These are phyloP conservation scores for Hyphochytrium catenoides DNA, from an alignment of 352 stramenopile genomes.

Conservation along the genomic window DNA sequence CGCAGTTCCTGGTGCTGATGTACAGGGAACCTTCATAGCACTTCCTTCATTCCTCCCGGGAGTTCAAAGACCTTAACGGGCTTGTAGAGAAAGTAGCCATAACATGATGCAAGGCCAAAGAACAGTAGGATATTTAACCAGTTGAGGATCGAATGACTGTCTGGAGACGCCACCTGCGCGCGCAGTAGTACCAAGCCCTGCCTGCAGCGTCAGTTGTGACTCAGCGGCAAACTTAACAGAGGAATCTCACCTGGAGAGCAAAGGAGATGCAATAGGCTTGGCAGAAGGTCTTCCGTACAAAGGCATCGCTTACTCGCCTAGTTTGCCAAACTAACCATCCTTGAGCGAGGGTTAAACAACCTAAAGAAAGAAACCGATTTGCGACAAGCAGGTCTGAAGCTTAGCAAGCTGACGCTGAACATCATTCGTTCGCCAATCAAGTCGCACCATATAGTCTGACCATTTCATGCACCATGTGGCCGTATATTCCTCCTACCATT, in stretches of 20 bases:
- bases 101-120: slow-evolving; percentile 24
- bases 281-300: slow-evolving; percentile 57
- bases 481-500: slow-evolving; percentile 42
- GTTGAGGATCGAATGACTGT: slow-evolving; percentile 46
- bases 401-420: too few species aligned
- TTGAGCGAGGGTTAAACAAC: slow-evolving; percentile 43
- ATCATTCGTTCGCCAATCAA: background rate
- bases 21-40: too few species aligned
- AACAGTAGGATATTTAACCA: slow-evolving; percentile 54
- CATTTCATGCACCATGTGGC: slow-evolving; percentile 56
- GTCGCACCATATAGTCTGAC: slow-evolving; percentile 44
- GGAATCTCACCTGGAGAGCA: slow-evolving; percentile 35
- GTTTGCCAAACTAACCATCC: slow-evolving; percentile 61
- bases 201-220: too few species aligned
- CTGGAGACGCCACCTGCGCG: slow-evolving; percentile 32
- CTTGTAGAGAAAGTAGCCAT: slow-evolving; percentile 65
- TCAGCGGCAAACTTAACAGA: too few species aligned
- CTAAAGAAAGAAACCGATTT: slow-evolving; percentile 9
- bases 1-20: too few species aligned
- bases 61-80: slow-evolving; percentile 65
- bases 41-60: too few species aligned
- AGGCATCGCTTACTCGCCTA: slow-evolving; percentile 46
- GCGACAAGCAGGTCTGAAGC: background rate
- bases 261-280: slow-evolving; percentile 67
- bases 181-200: slow-evolving; percentile 35